phyloP scores from a whole-genome alignment of 2,329 filamentous ascomycete species.

The Chrysosporium keratinophilum region DNA sequence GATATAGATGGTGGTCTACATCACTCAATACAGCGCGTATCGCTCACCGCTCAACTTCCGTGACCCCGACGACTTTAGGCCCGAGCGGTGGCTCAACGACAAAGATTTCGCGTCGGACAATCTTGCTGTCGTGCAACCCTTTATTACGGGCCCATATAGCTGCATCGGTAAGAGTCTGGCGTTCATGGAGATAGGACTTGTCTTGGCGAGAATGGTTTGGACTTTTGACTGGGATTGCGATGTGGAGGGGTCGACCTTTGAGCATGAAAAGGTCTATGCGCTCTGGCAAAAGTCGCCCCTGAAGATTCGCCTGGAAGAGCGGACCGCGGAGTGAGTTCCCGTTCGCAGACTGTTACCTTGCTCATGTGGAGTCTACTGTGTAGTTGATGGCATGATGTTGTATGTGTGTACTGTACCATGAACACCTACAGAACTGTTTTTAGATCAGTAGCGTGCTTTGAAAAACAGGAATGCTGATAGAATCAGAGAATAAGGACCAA shows the following conservation, averaged over 20 bases:
- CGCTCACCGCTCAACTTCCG: slow-evolving; percentile 17
- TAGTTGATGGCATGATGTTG: no score
- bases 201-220: slow-evolving; percentile 18
- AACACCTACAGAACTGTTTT: no score
- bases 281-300: neutral
- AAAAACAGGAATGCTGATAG: no score
- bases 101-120: slow-evolving; percentile 11
- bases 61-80: slow-evolving; percentile 17
- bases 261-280: neutral
- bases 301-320: neutral
- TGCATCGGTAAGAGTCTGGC: slow-evolving; percentile 18
- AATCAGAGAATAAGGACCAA: no score
- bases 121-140: slow-evolving; percentile 16
- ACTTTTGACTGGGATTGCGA: slow-evolving; percentile 19
- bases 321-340: no score
- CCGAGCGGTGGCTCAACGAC: slow-evolving; percentile 17
- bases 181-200: slow-evolving; percentile 18
- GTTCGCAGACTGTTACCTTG: no score
- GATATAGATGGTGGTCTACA: slow-evolving; percentile 7
- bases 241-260: slow-evolving; percentile 9
- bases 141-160: slow-evolving; percentile 14
- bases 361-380: no score
- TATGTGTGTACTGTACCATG: no score
- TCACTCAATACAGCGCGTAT: slow-evolving; percentile 16
- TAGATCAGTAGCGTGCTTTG: no score